These are phyloP conservation scores for Pugionium cornutum DNA, from an alignment of 345 rosid genomes.

Conservation along the genomic window DNA sequence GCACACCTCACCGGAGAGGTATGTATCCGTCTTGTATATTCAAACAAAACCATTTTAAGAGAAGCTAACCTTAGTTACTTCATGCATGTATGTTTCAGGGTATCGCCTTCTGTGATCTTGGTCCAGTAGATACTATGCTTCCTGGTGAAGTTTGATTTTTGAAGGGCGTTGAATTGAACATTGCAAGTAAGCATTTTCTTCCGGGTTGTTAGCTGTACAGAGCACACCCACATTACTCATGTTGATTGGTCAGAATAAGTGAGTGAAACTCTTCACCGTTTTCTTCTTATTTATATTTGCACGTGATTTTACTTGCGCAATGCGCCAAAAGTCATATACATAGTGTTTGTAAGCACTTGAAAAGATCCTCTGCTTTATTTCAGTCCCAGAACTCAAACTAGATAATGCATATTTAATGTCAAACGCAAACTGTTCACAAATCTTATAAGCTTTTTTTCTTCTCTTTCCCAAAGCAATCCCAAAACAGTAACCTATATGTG, in stretches of 20 bases:
- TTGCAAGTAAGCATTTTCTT: conserved; percentile 36
- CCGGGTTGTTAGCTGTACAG: conserved; percentile 36
- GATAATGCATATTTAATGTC: not conserved
- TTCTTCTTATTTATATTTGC: conserved; percentile 22
- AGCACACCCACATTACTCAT: conserved; percentile 34
- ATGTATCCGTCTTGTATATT: conserved; percentile 22
- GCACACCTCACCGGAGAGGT: conserved; percentile 98
- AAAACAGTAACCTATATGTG: too few species aligned
- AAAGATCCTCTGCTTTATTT: conserved; percentile 4
- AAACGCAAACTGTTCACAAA: not conserved
- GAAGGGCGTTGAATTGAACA: conserved; percentile 24
- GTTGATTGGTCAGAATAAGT: conserved; percentile 33
- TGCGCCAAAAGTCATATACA: conserved; percentile 32
- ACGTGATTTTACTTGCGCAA: conserved; percentile 30
- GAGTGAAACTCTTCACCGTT: conserved; percentile 19
- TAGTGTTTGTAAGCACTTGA: conserved; percentile 33
- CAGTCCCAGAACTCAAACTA: conserved; percentile 22
- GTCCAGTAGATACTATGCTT: conserved; percentile 96
- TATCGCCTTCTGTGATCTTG: conserved; percentile 79
- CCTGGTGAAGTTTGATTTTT: conserved; percentile 88
- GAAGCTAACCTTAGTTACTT: conserved; percentile 22
- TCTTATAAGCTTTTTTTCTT: too few species aligned
- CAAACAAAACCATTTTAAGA: not conserved
- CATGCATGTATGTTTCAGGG: conserved; percentile 60
- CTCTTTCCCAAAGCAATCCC: too few species aligned